Conservation (phyloP, 306 rosid genomes). For the Lupinus albus region DNA sequence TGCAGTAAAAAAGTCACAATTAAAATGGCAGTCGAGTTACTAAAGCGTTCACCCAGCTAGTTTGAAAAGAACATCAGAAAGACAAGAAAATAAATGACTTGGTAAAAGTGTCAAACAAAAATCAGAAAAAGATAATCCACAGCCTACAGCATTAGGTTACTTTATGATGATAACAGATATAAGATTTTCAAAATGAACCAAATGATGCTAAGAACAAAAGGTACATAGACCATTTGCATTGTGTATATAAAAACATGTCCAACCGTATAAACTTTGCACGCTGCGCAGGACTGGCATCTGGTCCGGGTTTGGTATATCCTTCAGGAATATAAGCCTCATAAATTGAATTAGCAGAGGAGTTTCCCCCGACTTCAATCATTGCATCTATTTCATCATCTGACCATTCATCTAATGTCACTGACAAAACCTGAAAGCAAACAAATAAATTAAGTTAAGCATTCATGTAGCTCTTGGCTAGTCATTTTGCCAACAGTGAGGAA, state of each 20-base stretch:
- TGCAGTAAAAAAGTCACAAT: conserved; percentile 45
- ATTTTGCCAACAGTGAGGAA: neutral
- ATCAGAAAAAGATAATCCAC: conserved; percentile 15
- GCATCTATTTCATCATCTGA: conserved; percentile 90
- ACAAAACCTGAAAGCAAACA: conserved; percentile 68
- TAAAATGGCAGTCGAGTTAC: conserved; percentile 30
- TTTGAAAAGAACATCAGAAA: conserved; percentile 21
- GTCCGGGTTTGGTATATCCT: conserved; percentile 74
- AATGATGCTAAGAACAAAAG: conserved; percentile 29
- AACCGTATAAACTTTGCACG: conserved; percentile 85
- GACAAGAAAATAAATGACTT: conserved; percentile 24
- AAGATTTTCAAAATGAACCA: conserved; percentile 37
- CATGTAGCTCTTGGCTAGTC: conserved; percentile 19
- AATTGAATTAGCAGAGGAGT: conserved; percentile 85
- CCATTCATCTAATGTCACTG: conserved; percentile 97
- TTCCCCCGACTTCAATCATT: conserved; percentile 95
- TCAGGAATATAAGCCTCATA: conserved; percentile 92
- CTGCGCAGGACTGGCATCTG: conserved; percentile 72
- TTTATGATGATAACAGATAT: conserved; percentile 30
- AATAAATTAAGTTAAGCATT: conserved; percentile 27
- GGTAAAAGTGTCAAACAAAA: conserved; percentile 17
- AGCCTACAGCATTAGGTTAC: conserved; percentile 31
- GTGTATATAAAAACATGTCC: conserved; percentile 41
- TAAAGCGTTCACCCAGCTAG: conserved; percentile 25
- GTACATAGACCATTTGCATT: conserved; percentile 12